Evolutionary conservation across 208 protist genomes (phyloP).

Genomic region (Porcisia hertigi): DNA sequence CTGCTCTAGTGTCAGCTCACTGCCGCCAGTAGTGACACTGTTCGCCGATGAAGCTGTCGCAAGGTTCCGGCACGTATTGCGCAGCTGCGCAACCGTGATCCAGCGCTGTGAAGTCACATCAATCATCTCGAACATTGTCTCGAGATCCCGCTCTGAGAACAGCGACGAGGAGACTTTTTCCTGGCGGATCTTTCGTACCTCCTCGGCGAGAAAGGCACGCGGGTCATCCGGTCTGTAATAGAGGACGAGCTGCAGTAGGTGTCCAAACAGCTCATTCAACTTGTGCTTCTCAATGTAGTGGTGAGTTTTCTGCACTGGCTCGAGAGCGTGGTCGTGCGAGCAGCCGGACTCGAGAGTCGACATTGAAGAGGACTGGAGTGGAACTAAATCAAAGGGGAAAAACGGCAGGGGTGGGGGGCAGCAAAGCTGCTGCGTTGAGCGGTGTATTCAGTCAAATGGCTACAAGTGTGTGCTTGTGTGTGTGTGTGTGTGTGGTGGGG

Average conservation of each 20-base stretch:
- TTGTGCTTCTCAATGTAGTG: slow-evolving; percentile 84
- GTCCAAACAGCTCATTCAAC: slow-evolving; percentile 83
- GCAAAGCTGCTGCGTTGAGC: no score
- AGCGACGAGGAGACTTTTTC: slow-evolving; percentile 67
- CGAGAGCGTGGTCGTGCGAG: slow-evolving; percentile 18
- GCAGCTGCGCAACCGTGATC: slow-evolving; percentile 84
- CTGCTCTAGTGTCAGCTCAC: slow-evolving; percentile 38
- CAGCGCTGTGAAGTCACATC: slow-evolving; percentile 87
- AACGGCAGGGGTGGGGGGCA: not conserved
- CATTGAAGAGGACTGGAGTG: slow-evolving; percentile 4
- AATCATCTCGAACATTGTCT: slow-evolving; percentile 93
- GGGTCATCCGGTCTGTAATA: slow-evolving; percentile 86
- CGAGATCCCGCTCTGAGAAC: slow-evolving; percentile 86
- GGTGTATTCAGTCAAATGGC: no score
- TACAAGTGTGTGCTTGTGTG: no score
- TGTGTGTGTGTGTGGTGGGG: no score
- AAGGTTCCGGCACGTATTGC: slow-evolving; percentile 88
- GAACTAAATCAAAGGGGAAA: not conserved
- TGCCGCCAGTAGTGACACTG: not conserved
- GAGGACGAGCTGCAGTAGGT: slow-evolving; percentile 86
- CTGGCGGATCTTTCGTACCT: slow-evolving; percentile 73
- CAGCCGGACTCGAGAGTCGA: slow-evolving; percentile 8
- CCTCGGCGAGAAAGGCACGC: slow-evolving; percentile 69
- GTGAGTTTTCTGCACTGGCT: slow-evolving; percentile 37
- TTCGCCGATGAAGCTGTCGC: slow-evolving; percentile 38